These are phyloP conservation scores for Hericium erinaceus DNA, from an alignment of 768 basidiomycete genomes.

Conservation along the genomic window DNA sequence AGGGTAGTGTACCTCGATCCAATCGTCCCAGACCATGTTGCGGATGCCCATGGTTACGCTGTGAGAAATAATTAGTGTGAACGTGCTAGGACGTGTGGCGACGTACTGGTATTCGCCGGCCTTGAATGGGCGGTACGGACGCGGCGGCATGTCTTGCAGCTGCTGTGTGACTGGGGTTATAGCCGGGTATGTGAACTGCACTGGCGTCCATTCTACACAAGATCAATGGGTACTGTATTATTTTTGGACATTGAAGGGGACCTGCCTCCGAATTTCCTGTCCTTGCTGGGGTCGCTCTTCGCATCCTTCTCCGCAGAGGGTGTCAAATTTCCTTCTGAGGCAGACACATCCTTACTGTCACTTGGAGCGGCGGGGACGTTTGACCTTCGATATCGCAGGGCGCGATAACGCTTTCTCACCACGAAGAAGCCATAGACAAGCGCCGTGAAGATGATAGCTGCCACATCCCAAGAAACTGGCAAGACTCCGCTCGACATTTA, in stretches of 20 bases:
- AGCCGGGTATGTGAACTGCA: slow-evolving; percentile 40
- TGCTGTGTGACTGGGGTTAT: slow-evolving; percentile 32
- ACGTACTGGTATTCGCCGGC: slow-evolving; percentile 51
- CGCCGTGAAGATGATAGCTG: too few relatives aligned
- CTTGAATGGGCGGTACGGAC: slow-evolving; percentile 59
- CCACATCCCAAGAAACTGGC: too few relatives aligned
- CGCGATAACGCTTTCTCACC: too few relatives aligned
- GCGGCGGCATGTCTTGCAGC: slow-evolving; percentile 38
- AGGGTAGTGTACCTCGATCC: slow-evolving; percentile 52
- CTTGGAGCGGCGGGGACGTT: too few relatives aligned
- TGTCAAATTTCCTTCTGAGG: too few relatives aligned
- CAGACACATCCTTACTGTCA: too few relatives aligned
- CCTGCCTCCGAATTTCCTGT: background rate
- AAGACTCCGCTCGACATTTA: too few relatives aligned
- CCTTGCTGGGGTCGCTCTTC: background rate
- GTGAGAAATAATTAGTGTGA: background rate
- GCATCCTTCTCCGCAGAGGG: too few relatives aligned
- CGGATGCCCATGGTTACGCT: slow-evolving; percentile 67
- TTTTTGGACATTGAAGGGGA: background rate
- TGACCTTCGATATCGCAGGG: too few relatives aligned
- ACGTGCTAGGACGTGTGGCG: background rate
- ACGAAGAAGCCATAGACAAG: too few relatives aligned
- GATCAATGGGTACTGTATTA: background rate
- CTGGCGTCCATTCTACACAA: slow-evolving; percentile 45
- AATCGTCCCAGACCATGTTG: slow-evolving; percentile 58